Percentiles rank a stretch among this genome's conserved stretches.
Conservation (phyloP, 192 early-diverging fungal genomes). For the Backusella westeae region DNA sequence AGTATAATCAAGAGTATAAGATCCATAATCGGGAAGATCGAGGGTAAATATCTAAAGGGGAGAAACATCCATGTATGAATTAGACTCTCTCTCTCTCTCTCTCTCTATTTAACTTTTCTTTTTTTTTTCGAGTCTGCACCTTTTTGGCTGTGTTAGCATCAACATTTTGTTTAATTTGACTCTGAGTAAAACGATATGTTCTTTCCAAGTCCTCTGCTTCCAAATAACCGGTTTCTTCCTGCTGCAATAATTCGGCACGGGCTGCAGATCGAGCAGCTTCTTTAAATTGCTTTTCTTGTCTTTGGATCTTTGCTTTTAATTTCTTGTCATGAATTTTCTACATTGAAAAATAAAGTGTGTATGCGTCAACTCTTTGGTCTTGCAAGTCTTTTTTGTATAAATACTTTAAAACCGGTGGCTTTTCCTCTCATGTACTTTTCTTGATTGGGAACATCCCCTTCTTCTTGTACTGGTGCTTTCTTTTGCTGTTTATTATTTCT, state of each 20-base stretch:
- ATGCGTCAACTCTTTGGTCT: background rate
- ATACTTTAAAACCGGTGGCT: slow-evolving; percentile 11
- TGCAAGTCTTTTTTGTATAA: background rate
- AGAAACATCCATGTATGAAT: slow-evolving; percentile 6
- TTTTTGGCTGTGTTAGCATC: slow-evolving; percentile 75
- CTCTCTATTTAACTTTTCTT: background rate
- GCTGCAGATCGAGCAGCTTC: slow-evolving; percentile 75
- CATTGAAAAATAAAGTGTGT: background rate
- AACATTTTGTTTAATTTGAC: slow-evolving; percentile 59
- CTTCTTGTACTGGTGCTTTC: background rate
- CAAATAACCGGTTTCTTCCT: slow-evolving; percentile 76
- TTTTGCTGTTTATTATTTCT: background rate
- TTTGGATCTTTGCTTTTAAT: slow-evolving; percentile 60
- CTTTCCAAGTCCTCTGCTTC: slow-evolving; percentile 89
- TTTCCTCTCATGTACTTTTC: slow-evolving; percentile 28
- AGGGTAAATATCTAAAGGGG: slow-evolving; percentile 68
- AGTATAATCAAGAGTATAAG: slow-evolving; percentile 89
- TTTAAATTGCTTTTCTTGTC: slow-evolving; percentile 56
- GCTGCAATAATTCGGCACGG: slow-evolving; percentile 73
- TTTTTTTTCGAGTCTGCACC: slow-evolving; percentile 23
- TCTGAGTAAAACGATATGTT: slow-evolving; percentile 84
- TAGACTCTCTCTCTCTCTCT: background rate
- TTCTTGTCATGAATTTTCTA: slow-evolving; percentile 70
- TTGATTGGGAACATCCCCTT: slow-evolving; percentile 20
- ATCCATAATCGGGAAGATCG: slow-evolving; percentile 76